phyloP scores from a whole-genome alignment of 805 yeast species.

The Spathaspora hagerdaliae region DNA sequence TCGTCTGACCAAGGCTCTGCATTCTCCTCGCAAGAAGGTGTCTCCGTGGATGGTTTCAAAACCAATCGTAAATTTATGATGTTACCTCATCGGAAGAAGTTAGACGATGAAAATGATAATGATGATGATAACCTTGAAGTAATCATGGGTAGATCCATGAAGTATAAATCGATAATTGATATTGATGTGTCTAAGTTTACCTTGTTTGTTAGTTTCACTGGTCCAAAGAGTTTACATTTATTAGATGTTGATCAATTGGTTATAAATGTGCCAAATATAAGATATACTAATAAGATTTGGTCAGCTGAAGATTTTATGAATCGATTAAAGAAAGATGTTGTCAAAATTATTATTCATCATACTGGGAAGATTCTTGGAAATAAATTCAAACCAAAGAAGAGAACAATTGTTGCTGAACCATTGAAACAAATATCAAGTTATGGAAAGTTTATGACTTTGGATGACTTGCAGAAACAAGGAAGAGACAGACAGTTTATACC shows the following conservation, averaged over 20 bases:
- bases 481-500: constrained; percentile 13
- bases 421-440: constrained; percentile 39
- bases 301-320: constrained; percentile 63
- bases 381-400: constrained; percentile 50
- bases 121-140: constrained; percentile 32
- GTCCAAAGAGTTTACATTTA: constrained; percentile 63
- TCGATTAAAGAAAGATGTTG: constrained; percentile 58
- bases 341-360: constrained; percentile 55
- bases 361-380: constrained; percentile 79
- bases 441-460: constrained; percentile 32
- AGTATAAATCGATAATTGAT: constrained; percentile 37
- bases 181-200: constrained; percentile 29
- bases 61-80: neutral
- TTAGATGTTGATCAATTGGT: constrained; percentile 75
- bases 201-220: constrained; percentile 70
- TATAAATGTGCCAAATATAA: constrained; percentile 59
- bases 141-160: constrained; percentile 41
- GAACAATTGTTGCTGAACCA: constrained; percentile 21
- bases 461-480: constrained; percentile 33
- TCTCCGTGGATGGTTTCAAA: neutral
- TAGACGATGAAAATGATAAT: neutral
- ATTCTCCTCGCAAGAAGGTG: neutral
- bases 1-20: neutral
- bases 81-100: neutral
- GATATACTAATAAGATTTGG: constrained; percentile 47